Evolutionary conservation across 1,139 yeast species (phyloP).

Genomic region (Chernovozyma sophiae-reginae): DNA sequence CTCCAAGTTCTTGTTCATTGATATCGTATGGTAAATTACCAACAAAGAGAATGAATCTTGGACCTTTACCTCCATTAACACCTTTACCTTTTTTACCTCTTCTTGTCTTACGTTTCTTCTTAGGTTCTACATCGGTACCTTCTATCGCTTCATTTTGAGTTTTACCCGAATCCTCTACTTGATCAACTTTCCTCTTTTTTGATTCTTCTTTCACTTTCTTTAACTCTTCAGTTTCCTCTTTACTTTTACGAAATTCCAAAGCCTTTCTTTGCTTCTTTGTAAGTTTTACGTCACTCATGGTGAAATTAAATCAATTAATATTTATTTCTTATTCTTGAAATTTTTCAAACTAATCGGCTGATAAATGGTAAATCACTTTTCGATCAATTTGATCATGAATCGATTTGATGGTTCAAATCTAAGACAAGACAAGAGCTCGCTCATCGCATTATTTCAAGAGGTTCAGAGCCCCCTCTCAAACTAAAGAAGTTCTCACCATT

Average conservation of each 20-base stretch:
- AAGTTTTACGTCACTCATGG: constrained; percentile 34
- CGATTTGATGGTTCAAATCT: too few species aligned
- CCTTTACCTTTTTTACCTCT: constrained; percentile 71
- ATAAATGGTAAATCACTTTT: too few species aligned
- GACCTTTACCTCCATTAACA: constrained; percentile 47
- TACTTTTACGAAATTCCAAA: constrained; percentile 57
- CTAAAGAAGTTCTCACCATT: too few species aligned
- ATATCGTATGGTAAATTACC: constrained; percentile 84
- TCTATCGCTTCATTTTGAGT: constrained; percentile 15
- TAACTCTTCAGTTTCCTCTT: constrained; percentile 33
- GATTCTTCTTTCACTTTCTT: constrained; percentile 12
- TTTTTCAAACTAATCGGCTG: too few species aligned
- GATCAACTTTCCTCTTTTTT: constrained; percentile 14
- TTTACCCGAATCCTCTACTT: constrained; percentile 18
- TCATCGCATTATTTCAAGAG: too few species aligned
- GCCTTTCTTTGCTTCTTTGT: constrained; percentile 82
- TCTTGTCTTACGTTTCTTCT: constrained; percentile 71
- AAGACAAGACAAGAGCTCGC: too few species aligned
- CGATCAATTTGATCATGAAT: too few species aligned
- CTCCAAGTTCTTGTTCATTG: constrained; percentile 54
- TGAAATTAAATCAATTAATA: too few species aligned
- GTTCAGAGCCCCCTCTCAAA: too few species aligned
- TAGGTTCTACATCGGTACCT: constrained; percentile 24
- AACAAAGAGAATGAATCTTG: constrained; percentile 80
- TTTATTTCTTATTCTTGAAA: too few species aligned